These are phyloP conservation scores for Podaxis pistillaris DNA, from an alignment of 768 basidiomycete species.

Conservation along the genomic window DNA sequence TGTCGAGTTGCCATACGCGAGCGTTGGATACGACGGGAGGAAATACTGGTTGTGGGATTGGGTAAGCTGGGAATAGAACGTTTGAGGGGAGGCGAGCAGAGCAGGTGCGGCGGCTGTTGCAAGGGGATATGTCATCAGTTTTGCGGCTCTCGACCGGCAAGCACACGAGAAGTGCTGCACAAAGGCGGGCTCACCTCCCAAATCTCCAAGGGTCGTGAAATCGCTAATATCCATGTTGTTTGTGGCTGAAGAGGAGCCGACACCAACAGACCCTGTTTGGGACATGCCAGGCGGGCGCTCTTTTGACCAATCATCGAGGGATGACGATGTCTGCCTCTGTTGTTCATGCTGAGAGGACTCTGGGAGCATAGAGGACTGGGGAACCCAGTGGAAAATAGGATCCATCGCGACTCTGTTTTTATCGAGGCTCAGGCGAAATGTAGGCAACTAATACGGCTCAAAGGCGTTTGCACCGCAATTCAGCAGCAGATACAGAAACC, in stretches of 20 bases:
- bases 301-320: slow-evolving; percentile 45
- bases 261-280: slow-evolving; percentile 21
- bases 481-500: slow-evolving; percentile 19
- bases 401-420: slow-evolving; percentile 40
- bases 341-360: slow-evolving; percentile 31
- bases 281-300: slow-evolving; percentile 31
- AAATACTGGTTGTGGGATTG: slow-evolving; percentile 33
- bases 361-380: slow-evolving; percentile 33
- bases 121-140: slow-evolving; percentile 14
- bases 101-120: slow-evolving; percentile 34
- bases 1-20: slow-evolving; percentile 48
- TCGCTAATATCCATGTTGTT: slow-evolving; percentile 39
- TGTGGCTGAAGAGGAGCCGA: slow-evolving; percentile 22
- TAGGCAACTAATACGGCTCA: slow-evolving; percentile 32
- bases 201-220: slow-evolving; percentile 38
- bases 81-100: slow-evolving; percentile 36
- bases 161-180: slow-evolving; percentile 4
- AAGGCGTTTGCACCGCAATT: slow-evolving; percentile 21
- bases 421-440: slow-evolving; percentile 26
- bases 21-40: slow-evolving; percentile 48
- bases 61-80: slow-evolving; percentile 34
- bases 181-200: slow-evolving; percentile 34
- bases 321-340: slow-evolving; percentile 25
- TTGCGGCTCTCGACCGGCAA: not conserved
- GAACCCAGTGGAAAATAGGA: slow-evolving; percentile 45